These are phyloP conservation scores for Colletotrichum sp. DNA, from an alignment of 2,329 filamentous ascomycete genomes.

Conservation along the genomic window DNA sequence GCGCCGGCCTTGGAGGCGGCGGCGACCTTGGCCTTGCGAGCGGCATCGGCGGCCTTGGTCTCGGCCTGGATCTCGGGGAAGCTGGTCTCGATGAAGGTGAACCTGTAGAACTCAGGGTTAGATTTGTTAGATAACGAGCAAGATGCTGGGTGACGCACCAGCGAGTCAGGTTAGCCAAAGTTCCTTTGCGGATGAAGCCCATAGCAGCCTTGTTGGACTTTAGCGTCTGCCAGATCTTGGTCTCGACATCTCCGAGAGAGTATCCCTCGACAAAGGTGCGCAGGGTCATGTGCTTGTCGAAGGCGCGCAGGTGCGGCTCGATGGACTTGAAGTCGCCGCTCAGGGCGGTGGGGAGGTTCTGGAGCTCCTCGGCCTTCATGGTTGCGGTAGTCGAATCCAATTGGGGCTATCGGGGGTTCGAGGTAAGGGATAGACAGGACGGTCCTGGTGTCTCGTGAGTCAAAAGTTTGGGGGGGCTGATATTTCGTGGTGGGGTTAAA, in stretches of 20 bases:
- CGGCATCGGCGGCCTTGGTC: conserved; percentile 72
- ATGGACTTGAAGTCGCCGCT: conserved; percentile 81
- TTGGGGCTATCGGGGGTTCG: conserved; percentile 5
- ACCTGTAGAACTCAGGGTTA: conserved; percentile 39
- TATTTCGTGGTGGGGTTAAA: conserved; percentile 22
- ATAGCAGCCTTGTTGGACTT: conserved; percentile 85
- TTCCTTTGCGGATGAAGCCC: conserved; percentile 79
- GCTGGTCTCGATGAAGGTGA: conserved; percentile 80
- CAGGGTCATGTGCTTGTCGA: conserved; percentile 87
- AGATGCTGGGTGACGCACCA: conserved; percentile 55
- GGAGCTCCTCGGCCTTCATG: conserved; percentile 64
- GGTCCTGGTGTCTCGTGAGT: conserved; percentile 21
- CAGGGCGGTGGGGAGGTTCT: conserved; percentile 55
- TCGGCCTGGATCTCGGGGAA: conserved; percentile 78
- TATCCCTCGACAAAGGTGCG: conserved; percentile 88
- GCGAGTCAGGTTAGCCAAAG: conserved; percentile 76
- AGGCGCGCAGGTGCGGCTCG: conserved; percentile 73
- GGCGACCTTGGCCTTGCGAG: conserved; percentile 71
- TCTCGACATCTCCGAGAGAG: conserved; percentile 76
- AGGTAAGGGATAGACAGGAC: background rate
- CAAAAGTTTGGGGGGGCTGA: conserved; percentile 19
- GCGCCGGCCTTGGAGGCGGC: conserved; percentile 77
- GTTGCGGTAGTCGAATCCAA: conserved; percentile 27
- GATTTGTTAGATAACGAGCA: background rate
- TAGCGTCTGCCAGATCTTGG: conserved; percentile 82